Evolutionary conservation across 2,329 filamentous ascomycete genomes (phyloP).

Genomic region (Scolecobasidium constrictum): DNA sequence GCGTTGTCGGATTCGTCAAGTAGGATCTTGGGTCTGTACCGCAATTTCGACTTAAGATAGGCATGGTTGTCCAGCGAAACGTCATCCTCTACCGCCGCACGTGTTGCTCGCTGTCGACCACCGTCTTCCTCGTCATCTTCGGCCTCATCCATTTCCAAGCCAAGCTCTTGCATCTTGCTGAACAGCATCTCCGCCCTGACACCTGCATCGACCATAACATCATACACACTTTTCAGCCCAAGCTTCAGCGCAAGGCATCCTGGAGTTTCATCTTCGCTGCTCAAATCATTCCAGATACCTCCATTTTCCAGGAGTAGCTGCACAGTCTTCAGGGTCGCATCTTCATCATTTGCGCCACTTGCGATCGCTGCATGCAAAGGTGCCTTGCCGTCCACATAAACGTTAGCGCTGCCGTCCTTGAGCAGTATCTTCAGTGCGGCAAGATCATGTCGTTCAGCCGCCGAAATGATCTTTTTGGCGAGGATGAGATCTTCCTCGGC

Average conservation of each 20-base stretch:
- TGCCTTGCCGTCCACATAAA: slow-evolving; percentile 74
- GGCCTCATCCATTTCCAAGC: slow-evolving; percentile 33
- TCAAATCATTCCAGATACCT: slow-evolving; percentile 95
- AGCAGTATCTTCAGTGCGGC: slow-evolving; percentile 59
- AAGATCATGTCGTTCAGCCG: slow-evolving; percentile 56
- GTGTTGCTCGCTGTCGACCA: slow-evolving; percentile 13
- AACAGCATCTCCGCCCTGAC: slow-evolving; percentile 83
- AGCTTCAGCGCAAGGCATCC: slow-evolving; percentile 71
- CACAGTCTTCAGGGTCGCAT: slow-evolving; percentile 54
- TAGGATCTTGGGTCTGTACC: slow-evolving; percentile 35
- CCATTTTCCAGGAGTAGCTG: slow-evolving; percentile 73
- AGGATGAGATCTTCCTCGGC: slow-evolving; percentile 23
- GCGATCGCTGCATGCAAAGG: slow-evolving; percentile 85
- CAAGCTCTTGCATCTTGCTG: slow-evolving; percentile 61
- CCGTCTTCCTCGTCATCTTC: slow-evolving; percentile 18
- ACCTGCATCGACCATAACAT: slow-evolving; percentile 77
- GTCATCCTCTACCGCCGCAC: slow-evolving; percentile 16
- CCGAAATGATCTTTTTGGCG: slow-evolving; percentile 52
- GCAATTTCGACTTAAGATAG: slow-evolving; percentile 38
- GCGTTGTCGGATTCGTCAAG: slow-evolving; percentile 37
- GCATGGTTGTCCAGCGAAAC: slow-evolving; percentile 26
- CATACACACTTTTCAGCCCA: slow-evolving; percentile 61
- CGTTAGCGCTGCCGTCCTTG: slow-evolving; percentile 47
- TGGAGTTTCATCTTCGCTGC: slow-evolving; percentile 76
- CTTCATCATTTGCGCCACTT: slow-evolving; percentile 37